phyloP scores from a whole-genome alignment of 345 rosid species.

The Sisymbrium irio region DNA sequence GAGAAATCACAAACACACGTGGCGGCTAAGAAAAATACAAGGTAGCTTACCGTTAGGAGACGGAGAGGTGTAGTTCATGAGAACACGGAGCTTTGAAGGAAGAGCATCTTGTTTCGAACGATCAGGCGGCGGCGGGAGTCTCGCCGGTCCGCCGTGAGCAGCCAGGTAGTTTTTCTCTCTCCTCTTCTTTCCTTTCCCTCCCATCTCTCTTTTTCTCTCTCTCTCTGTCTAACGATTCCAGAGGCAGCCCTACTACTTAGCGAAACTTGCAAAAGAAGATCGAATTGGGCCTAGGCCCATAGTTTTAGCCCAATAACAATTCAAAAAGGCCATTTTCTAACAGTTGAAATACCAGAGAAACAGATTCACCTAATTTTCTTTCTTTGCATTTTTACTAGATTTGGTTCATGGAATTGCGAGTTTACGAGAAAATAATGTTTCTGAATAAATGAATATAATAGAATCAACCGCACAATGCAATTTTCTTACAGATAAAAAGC shows the following conservation, averaged over 20 bases:
- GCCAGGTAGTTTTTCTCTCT: conserved; percentile 83
- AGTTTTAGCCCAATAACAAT: not conserved
- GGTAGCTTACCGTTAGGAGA: conserved; percentile 36
- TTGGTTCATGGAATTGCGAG: not conserved
- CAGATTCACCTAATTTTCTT: not conserved
- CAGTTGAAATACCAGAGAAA: no score
- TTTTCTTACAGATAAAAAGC: conserved; percentile 15
- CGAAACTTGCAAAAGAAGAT: not conserved
- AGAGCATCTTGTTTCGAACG: conserved; percentile 62
- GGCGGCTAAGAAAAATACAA: not conserved
- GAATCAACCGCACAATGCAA: conserved; percentile 4
- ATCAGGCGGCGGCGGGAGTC: conserved; percentile 90
- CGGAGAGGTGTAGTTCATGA: conserved; percentile 56
- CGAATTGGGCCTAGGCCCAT: not conserved
- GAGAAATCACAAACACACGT: not conserved
- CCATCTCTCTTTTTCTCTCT: conserved; percentile 47
- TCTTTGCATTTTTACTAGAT: not conserved
- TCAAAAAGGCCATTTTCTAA: no score
- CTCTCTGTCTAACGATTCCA: not conserved
- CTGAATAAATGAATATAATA: conserved; percentile 10
- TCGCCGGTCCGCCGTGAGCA: conserved; percentile 67
- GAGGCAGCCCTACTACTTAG: conserved; percentile 2
- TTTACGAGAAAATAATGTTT: not conserved
- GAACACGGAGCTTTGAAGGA: conserved; percentile 75
- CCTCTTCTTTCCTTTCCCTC: conserved; percentile 73